Evolutionary conservation across 768 basidiomycete genomes (phyloP).

Genomic region (Hygrocybe punicea): DNA sequence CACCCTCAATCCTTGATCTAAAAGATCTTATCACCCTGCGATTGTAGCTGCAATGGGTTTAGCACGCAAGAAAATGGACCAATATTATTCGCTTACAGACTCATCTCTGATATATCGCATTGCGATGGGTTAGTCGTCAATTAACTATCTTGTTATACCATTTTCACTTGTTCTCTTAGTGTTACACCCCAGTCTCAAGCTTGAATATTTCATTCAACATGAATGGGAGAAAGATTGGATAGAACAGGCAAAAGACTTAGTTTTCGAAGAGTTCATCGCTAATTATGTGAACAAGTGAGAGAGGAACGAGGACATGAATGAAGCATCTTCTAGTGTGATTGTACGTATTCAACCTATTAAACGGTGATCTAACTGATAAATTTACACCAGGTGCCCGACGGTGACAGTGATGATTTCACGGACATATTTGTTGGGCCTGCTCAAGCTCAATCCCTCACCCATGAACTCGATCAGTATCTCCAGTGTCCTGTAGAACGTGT

Average conservation of each 20-base stretch:
- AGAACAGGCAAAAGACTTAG: too few relatives aligned
- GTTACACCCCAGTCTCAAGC: constrained; percentile 38
- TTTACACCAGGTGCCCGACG: constrained; percentile 29
- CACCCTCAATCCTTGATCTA: constrained; percentile 5
- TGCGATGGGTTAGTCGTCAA: constrained; percentile 20
- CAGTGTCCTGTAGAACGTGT: too few relatives aligned
- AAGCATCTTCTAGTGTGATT: too few relatives aligned
- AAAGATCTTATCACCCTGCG: constrained; percentile 1
- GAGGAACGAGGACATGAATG: too few relatives aligned
- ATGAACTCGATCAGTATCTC: constrained; percentile 33
- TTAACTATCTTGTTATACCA: neutral
- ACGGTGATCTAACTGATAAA: neutral
- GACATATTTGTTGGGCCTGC: constrained; percentile 33
- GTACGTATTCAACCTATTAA: neutral
- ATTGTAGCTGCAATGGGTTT: constrained; percentile 16
- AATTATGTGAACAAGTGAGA: too few relatives aligned
- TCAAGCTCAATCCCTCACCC: constrained; percentile 14
- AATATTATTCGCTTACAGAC: constrained; percentile 16
- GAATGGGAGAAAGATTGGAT: constrained; percentile 34
- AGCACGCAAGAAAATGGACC: constrained; percentile 28
- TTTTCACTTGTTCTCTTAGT: too few relatives aligned
- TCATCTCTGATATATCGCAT: constrained; percentile 17
- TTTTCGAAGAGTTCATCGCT: too few relatives aligned
- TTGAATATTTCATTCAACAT: constrained; percentile 30
- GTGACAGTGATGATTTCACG: constrained; percentile 20